Percentiles rank a stretch among this genome's conserved stretches.
Evolutionary conservation across 352 stramenopile species (phyloP).

Genomic region (Globisporangium emineosum): DNA sequence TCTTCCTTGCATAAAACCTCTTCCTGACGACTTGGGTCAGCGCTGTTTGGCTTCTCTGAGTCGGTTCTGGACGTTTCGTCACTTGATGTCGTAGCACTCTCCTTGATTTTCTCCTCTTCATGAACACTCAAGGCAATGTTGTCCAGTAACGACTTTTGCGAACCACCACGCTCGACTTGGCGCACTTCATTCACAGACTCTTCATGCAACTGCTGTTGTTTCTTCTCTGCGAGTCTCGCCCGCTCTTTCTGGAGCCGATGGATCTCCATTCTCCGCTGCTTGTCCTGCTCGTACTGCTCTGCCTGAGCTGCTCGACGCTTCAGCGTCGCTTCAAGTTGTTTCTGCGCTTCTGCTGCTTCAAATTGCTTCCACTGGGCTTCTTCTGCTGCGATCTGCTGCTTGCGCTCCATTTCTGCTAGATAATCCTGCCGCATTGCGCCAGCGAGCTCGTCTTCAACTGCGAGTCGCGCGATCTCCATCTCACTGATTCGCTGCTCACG

Average conservation of each 20-base stretch:
- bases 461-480: conserved; percentile 40
- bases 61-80: background rate
- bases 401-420: conserved; percentile 36
- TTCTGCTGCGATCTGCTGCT: conserved; percentile 51
- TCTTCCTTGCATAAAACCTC: background rate
- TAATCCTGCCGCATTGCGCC: conserved; percentile 32
- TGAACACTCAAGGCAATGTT: background rate
- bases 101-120: background rate
- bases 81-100: background rate
- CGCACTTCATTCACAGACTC: background rate
- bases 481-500: conserved; percentile 31
- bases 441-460: conserved; percentile 47
- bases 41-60: background rate
- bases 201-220: conserved; percentile 13
- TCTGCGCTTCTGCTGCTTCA: conserved; percentile 45
- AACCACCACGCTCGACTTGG: background rate
- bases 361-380: conserved; percentile 60
- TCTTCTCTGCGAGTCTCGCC: conserved; percentile 23
- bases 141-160: background rate
- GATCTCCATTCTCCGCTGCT: conserved; percentile 59
- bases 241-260: conserved; percentile 60
- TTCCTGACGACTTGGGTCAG: background rate
- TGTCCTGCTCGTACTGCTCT: conserved; percentile 65
- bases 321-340: conserved; percentile 46
- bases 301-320: conserved; percentile 46